Conservation (phyloP, 495 filamentous ascomycete species). For the Aspergillus bertholletiae region DNA sequence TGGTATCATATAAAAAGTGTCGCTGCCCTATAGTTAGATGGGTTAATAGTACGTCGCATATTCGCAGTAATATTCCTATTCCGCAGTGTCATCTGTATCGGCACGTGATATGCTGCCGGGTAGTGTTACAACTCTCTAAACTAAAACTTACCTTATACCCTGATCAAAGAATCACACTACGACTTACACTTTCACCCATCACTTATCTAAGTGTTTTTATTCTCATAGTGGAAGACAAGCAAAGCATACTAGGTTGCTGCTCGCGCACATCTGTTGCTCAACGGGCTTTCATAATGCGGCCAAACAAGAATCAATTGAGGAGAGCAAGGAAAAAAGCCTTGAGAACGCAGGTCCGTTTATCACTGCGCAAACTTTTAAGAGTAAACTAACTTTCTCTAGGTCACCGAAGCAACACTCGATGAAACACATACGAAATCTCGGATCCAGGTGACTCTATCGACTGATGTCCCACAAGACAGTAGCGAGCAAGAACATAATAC, state of each 20-base stretch:
- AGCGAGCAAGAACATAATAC: constrained; percentile 28
- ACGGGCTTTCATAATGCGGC: constrained; percentile 41
- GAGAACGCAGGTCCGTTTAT: constrained; percentile 42
- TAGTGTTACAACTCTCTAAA: no score
- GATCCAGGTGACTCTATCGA: neutral
- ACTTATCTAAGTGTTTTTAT: neutral
- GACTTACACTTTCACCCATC: neutral
- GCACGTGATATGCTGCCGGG: no score
- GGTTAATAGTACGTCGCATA: no score
- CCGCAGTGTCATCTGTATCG: no score
- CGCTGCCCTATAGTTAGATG: no score
- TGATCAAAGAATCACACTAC: no score
- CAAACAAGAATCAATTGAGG: constrained; percentile 80
- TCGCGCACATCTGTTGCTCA: neutral
- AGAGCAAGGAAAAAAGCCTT: constrained; percentile 88
- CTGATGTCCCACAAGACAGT: constrained; percentile 18
- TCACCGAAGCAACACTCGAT: neutral
- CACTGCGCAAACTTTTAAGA: constrained; percentile 10
- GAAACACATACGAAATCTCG: neutral
- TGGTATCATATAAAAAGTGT: no score
- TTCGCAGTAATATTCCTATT: no score
- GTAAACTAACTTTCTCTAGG: constrained; percentile 1
- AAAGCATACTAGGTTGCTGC: neutral
- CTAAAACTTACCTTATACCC: no score
- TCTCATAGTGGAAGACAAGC: neutral